Conservation (phyloP, 2,329 filamentous ascomycete genomes). For the Cladophialophora chaetospira region DNA sequence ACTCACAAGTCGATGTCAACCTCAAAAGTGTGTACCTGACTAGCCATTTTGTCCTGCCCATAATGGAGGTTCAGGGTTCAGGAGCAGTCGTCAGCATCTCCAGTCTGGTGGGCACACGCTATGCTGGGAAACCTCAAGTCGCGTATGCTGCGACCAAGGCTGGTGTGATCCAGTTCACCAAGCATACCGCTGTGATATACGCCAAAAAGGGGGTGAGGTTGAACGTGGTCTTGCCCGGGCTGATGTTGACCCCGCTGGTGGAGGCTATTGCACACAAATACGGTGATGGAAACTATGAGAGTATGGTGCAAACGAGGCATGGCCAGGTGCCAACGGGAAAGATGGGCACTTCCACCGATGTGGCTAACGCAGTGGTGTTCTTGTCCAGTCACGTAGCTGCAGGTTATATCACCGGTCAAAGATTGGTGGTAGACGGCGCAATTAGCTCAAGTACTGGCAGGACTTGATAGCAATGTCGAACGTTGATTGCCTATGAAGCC, state of each 20-base stretch:
- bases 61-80: constrained; percentile 54
- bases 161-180: constrained; percentile 50
- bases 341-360: constrained; percentile 63
- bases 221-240: constrained; percentile 59
- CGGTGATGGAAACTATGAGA: constrained; percentile 49
- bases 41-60: constrained; percentile 55
- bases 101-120: constrained; percentile 56
- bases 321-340: constrained; percentile 60
- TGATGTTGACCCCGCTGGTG: constrained; percentile 60
- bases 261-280: constrained; percentile 50
- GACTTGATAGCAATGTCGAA: too few relatives aligned
- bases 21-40: constrained; percentile 59
- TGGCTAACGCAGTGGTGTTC: constrained; percentile 59
- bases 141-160: constrained; percentile 54
- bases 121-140: constrained; percentile 55
- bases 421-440: constrained; percentile 54
- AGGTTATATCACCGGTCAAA: constrained; percentile 61
- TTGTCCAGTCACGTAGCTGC: constrained; percentile 60
- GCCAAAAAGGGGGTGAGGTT: constrained; percentile 51
- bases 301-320: constrained; percentile 55
- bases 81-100: constrained; percentile 53
- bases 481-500: too few relatives aligned
- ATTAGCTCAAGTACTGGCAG: constrained; percentile 34
- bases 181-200: constrained; percentile 53
- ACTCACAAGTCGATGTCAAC: constrained; percentile 57